Evolutionary conservation across 345 rosid species (phyloP), one percentile per base, ranked within the genome.

Genomic region (Salix viminalis): DNA sequence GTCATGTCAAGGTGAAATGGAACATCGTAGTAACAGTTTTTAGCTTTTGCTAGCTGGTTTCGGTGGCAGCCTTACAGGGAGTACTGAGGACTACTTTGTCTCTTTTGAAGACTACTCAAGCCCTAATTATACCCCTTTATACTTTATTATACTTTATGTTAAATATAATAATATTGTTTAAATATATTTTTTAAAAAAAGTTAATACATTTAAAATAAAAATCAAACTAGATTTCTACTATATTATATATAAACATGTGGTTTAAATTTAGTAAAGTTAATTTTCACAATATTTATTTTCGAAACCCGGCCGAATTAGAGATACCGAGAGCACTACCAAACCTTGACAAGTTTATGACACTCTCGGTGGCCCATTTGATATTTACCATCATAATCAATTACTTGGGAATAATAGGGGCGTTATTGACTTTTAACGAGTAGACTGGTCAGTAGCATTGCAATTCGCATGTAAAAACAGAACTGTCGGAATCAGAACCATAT

Each of bases 391-490:
- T 13, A 44, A 44, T 10, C 2, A 61, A 61, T 12, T 62, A 12
- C 16, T 21, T 21, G 28, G 13, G 32, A 3, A 4, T 11, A 4
- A 13, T 23, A 58, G 42, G 79, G 76, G 61, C 44, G 52, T 46
- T 9, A 23, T 44, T 2, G 79, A 74, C 72, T 26, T 75, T 28
- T 76, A 11, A 1, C 2, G 2, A 0, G 4, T 0, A 15, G 50
- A 61, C 36, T 46, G 34, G 4, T 7, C 30, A 19, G 14, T 60
- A 28, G 24, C 76, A 21, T 46, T 24, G 12, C 56, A 14, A 65
- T 37, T 58, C 70, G 73, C 79, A 69, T 69, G 73, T 26, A 44
- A 41, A 71, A 77, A 61, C 74, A 77, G 24, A 70, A 54, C 39
- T 41, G 78, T 65, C n/a, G 58, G 73, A 28, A 23, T 14, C 84